Percentiles rank a stretch among this genome's conserved stretches.
These are phyloP conservation scores for Dentipellis fragilis DNA, from an alignment of 768 basidiomycete species.

Conservation along the genomic window DNA sequence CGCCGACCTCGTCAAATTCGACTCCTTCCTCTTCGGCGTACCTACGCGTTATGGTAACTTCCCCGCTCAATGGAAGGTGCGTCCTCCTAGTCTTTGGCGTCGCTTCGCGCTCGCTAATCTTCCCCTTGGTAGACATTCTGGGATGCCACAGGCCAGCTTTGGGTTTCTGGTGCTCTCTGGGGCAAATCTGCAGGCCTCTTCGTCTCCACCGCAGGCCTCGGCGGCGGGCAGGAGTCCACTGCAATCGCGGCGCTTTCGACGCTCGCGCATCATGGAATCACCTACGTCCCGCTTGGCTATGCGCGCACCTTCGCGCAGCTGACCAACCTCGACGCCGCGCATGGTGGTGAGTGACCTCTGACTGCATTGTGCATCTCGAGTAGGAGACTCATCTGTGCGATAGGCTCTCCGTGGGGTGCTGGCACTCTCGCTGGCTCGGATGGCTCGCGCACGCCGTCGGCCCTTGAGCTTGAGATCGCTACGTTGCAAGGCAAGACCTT, in stretches of 20 bases:
- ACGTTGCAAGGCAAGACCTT: constrained; percentile 9
- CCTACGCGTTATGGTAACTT: constrained; percentile 78
- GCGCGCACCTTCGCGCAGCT: constrained; percentile 29
- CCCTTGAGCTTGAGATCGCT: constrained; percentile 36
- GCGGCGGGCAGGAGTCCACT: constrained; percentile 70
- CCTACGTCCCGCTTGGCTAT: constrained; percentile 57
- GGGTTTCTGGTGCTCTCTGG: constrained; percentile 45
- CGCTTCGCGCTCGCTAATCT: not conserved
- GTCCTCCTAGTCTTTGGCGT: constrained; percentile 4
- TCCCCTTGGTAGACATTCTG: constrained; percentile 47
- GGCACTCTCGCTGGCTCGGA: constrained; percentile 41
- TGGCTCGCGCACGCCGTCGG: constrained; percentile 35
- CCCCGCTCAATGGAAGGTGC: constrained; percentile 72
- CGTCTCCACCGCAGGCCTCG: constrained; percentile 58
- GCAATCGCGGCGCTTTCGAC: constrained; percentile 42
- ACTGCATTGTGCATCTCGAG: not conserved
- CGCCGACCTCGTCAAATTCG: constrained; percentile 45
- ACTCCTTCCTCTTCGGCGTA: constrained; percentile 72
- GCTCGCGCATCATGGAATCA: constrained; percentile 62
- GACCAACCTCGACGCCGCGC: constrained; percentile 31
- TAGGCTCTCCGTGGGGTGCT: constrained; percentile 77
- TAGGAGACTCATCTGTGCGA: not conserved
- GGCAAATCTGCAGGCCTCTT: constrained; percentile 77
- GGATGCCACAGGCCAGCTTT: constrained; percentile 66
- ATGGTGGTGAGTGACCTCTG: constrained; percentile 29